Percentiles rank a stretch among this genome's conserved stretches.
These are phyloP conservation scores for Blastobotrys terrestris DNA, from an alignment of 805 yeast genomes.

Conservation along the genomic window DNA sequence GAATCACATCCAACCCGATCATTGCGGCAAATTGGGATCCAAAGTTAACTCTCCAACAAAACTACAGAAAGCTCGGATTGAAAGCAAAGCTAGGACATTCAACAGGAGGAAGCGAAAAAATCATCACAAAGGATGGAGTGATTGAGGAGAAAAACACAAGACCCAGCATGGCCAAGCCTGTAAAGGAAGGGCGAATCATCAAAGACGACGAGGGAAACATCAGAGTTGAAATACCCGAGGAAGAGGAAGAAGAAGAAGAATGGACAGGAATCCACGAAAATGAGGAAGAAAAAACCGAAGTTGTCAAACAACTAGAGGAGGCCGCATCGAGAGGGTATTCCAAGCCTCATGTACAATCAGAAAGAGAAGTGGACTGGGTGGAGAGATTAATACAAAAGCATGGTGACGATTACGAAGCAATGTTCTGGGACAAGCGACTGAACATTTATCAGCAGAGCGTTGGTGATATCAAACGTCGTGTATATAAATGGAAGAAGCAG, in stretches of 20 bases:
- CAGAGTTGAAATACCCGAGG: conserved; percentile 42
- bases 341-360: conserved; percentile 53
- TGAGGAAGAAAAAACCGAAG: conserved; percentile 39
- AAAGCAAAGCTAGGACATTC: conserved; percentile 55
- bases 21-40: conserved; percentile 91
- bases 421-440: conserved; percentile 87
- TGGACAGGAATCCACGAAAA: conserved; percentile 19
- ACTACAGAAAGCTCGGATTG: conserved; percentile 78
- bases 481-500: conserved; percentile 60
- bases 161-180: conserved; percentile 53
- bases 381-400: conserved; percentile 58
- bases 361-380: conserved; percentile 73
- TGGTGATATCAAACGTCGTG: conserved; percentile 74
- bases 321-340: conserved; percentile 41
- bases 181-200: conserved; percentile 55
- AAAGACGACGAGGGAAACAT: conserved; percentile 62
- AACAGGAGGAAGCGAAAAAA: conserved; percentile 77
- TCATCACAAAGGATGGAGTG: conserved; percentile 29
- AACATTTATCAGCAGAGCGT: conserved; percentile 77
- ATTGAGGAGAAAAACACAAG: conserved; percentile 37
- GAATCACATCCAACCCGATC: conserved; percentile 66
- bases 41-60: conserved; percentile 72
- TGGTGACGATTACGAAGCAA: conserved; percentile 81
- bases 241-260: conserved; percentile 22
- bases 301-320: conserved; percentile 64